Evolutionary conservation across 805 yeast species (phyloP).

Genomic region (Ogataea pignaliae): DNA sequence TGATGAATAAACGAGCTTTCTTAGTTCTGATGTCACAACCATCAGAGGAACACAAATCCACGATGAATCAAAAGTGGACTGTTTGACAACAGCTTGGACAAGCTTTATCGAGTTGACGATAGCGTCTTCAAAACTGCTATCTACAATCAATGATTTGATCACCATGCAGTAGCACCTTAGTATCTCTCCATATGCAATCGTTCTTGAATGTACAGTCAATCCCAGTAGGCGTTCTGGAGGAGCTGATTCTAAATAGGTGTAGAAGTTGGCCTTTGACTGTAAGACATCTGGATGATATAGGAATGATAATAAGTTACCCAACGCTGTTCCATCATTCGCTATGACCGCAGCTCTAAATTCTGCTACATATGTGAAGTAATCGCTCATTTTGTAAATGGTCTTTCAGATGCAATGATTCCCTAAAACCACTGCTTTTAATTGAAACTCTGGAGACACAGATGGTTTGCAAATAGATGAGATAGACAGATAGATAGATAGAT

Average conservation of each 20-base stretch:
- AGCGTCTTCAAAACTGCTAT: conserved; percentile 16
- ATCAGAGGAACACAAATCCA: conserved; percentile 20
- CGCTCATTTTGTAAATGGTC: neutral
- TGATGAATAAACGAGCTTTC: conserved; percentile 16
- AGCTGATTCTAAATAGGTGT: conserved; percentile 9
- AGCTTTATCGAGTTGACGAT: conserved; percentile 12
- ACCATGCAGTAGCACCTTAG: conserved; percentile 10
- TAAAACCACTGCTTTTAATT: too few relatives aligned
- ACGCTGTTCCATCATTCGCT: conserved; percentile 7
- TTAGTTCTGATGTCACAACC: conserved; percentile 13
- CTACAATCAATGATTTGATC: conserved; percentile 16
- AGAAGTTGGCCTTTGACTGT: conserved; percentile 11
- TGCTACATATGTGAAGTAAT: conserved; percentile 11
- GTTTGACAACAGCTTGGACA: conserved; percentile 12
- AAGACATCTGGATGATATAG: conserved; percentile 16
- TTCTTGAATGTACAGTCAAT: neutral
- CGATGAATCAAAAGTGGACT: conserved; percentile 12
- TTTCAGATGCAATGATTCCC: too few relatives aligned
- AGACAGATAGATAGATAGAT: too few relatives aligned
- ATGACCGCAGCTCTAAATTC: conserved; percentile 9
- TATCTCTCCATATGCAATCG: neutral
- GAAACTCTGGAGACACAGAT: too few relatives aligned
- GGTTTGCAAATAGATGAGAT: too few relatives aligned
- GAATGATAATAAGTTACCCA: conserved; percentile 12
- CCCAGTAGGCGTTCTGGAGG: conserved; percentile 12